Percentiles rank a stretch among this genome's conserved stretches.
These are phyloP conservation scores for Candida dajiaensis DNA, from an alignment of 805 yeast genomes.

Conservation along the genomic window DNA sequence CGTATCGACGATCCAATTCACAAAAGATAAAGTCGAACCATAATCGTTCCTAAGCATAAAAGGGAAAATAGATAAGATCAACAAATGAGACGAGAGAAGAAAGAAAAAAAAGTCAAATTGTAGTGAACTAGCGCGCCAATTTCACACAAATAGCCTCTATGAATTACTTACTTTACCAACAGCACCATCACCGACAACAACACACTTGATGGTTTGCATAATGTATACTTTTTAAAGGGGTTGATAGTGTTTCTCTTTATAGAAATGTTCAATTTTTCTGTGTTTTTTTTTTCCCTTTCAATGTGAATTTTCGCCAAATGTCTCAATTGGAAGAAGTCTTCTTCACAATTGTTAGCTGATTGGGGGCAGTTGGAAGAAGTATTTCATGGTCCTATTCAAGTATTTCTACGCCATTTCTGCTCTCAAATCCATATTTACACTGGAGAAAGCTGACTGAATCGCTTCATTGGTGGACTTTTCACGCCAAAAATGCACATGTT, in stretches of 20 bases:
- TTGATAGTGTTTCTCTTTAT: neutral
- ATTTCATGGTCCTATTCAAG: no score
- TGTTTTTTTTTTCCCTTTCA: neutral
- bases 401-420: neutral
- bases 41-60: neutral
- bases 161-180: slow-evolving; percentile 66
- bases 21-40: neutral
- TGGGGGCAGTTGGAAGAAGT: no score
- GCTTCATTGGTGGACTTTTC: neutral
- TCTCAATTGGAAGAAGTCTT: neutral
- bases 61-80: neutral
- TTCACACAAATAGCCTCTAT: neutral
- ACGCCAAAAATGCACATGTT: neutral
- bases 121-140: neutral
- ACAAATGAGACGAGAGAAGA: neutral
- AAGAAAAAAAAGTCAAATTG: neutral
- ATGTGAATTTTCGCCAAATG: neutral
- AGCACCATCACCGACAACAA: slow-evolving; percentile 99
- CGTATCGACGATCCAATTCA: slow-evolving; percentile 2
- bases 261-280: neutral
- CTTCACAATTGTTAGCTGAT: no score
- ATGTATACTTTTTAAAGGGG: neutral
- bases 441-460: neutral
- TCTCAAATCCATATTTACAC: no score
- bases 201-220: slow-evolving; percentile 75